Base-by-base conservation (phyloP, 805 yeast genomes). In the Schwanniomyces yamadae region DNA sequence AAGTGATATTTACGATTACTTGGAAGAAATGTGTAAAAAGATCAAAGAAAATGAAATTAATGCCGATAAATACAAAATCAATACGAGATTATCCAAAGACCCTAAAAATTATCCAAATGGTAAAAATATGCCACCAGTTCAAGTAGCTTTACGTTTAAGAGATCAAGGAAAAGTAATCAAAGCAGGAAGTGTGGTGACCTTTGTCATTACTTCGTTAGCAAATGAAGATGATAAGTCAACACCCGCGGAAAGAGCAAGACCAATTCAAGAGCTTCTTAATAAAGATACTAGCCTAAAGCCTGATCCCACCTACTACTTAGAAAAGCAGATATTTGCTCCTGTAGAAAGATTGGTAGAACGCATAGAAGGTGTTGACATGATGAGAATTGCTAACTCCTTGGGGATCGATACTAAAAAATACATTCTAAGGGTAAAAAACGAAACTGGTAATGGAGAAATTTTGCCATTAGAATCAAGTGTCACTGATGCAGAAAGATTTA, bases 141-240 rank as follows among this genome's bases (percentile, higher is more conserved):
- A 84, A 55, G 96, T 89, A 23, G 99, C 98, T 0, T 65, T 87
- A 41, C 73, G 93, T 48, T 70, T 87, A 61, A 68, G 85, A 46
- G 76, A 74, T n/a, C 82, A 80, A 41, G 97, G 98, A 23, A 90
- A 89, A 51, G 82, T 84, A 23, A 77, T 93, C 33, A 82, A 81
- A 45, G 95, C 95, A 0, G 96, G 95, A 14, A 84, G 83, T 48
- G 97, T 93, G 31, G 82, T 93, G 24, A 84, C 96, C 0, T 93
- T 74, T 64, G 84, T 93, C 28, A 81, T 93, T 23, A 78, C 95
- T 1, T 59, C 62, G 0, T 54, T 61, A 2, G 37, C 36, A 2
- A 47, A 45, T 21, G 73, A 65, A 4, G 71, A 65, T n/a, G 75
- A 67, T 24, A 25, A 25, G 11, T 34, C 54, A 3, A 41, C 75